phyloP scores from a whole-genome alignment of 495 filamentous ascomycete species.

The Trichoderma asperelloides region DNA sequence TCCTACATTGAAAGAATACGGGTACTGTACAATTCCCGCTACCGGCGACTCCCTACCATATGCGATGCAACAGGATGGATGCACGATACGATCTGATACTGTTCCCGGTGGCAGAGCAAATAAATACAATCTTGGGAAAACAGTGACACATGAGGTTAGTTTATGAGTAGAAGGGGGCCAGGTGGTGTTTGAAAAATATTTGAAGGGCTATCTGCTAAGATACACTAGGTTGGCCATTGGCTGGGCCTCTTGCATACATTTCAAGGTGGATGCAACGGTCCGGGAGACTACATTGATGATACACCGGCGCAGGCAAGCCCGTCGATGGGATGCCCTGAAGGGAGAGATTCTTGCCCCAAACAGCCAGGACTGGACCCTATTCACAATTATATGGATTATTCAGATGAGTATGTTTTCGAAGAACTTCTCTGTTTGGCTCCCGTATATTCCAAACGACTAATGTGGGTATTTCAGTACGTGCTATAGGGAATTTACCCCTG shows the following conservation, averaged over 20 bases:
- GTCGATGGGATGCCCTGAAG: conserved; percentile 50
- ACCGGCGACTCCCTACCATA: conserved; percentile 22
- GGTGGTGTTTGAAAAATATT: too few relatives aligned
- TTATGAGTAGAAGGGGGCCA: too few relatives aligned
- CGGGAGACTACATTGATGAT: conserved; percentile 49
- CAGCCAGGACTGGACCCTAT: conserved; percentile 46
- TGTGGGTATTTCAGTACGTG: conserved; percentile 21
- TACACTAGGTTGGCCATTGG: conserved; percentile 47
- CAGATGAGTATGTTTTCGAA: conserved; percentile 36
- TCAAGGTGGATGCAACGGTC: conserved; percentile 48
- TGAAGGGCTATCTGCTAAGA: too few relatives aligned
- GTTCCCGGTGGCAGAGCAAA: conserved; percentile 44
- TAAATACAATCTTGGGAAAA: conserved; percentile 51
- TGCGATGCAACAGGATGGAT: conserved; percentile 46
- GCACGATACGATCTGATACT: conserved; percentile 43
- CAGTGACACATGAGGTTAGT: conserved; percentile 47
- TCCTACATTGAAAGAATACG: conserved; percentile 38
- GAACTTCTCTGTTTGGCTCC: neutral
- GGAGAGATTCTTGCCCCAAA: conserved; percentile 44
- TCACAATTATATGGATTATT: conserved; percentile 60
- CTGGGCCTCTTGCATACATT: conserved; percentile 58
- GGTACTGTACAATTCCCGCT: conserved; percentile 48
- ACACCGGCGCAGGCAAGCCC: conserved; percentile 45
- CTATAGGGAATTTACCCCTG: conserved; percentile 38
- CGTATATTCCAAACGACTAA: conserved; percentile 8